Evolutionary conservation across 441 rosid species (phyloP), one percentile per base, ranked within the genome.

Genomic region (Euphorbia celastroides): DNA sequence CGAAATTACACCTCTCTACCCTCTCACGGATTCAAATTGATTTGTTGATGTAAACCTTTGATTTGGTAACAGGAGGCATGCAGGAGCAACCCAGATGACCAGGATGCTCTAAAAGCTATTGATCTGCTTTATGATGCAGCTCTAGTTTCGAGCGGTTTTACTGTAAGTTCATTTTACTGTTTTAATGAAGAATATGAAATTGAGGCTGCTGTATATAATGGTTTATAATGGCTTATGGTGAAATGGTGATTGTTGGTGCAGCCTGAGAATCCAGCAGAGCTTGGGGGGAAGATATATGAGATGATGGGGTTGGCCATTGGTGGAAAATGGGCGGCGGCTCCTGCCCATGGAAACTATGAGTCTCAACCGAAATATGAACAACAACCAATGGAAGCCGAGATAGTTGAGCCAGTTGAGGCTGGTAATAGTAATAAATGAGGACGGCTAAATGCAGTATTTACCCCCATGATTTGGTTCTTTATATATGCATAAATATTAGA

Each of bases 261-360:
- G 98, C 96, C 96, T 5, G 98, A 90, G 70, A 80, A 91, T 74
- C 96, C 97, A 25, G 97, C 95, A 2, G 81, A 90, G 75, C 93
- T 93, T 0, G 91, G 97, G 32, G 88, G 95, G 73, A 93, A 93
- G 86, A 93, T 93, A 77, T 93, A 91, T 54, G 96, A 91, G 86
- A 86, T 90, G 96, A 87, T 93, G 96, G 88, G 82, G 46, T 67
- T 76, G 75, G 95, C 97, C 55, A 86, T 90, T 67, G 76, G 90
- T 0, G 88, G 85, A 34, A 90, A 87, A 79, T 93, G 98, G 98
- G 83, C 87, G 98, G 83, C 87, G 1, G 2, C 52, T 16, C 65
- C 68, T 23, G 75, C 72, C 7, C 84, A 64, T 34, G 51, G 36
- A 0, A 77, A 69, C 70, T 72, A 74, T 41, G 62, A 72, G 50